phyloP scores from a whole-genome alignment of 2,329 filamentous ascomycete species.

The Colletotrichum camelliae region DNA sequence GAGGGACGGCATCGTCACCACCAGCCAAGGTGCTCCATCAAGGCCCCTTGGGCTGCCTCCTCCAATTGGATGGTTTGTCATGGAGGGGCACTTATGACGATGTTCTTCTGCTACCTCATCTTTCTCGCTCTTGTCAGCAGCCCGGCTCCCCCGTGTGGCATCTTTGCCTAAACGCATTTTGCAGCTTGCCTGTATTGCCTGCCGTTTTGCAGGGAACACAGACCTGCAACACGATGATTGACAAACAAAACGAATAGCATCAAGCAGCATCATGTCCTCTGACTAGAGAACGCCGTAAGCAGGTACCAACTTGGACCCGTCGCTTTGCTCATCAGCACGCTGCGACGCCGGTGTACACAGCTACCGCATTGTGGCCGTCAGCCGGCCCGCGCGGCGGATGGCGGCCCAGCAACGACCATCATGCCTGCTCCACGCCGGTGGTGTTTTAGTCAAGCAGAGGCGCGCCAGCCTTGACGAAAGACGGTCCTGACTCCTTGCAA shows the following conservation, averaged over 20 bases:
- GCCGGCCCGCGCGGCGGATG: slow-evolving; percentile 19
- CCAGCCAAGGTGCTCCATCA: slow-evolving; percentile 7
- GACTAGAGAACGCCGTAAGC: neutral
- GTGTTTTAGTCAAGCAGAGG: slow-evolving; percentile 21
- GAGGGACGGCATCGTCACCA: slow-evolving; percentile 13
- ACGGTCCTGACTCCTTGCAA: slow-evolving; percentile 7
- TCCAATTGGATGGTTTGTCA: slow-evolving; percentile 7
- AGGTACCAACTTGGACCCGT: neutral
- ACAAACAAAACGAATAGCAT: neutral
- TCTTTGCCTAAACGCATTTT: neutral
- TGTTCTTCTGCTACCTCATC: slow-evolving; percentile 4
- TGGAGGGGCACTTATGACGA: slow-evolving; percentile 22
- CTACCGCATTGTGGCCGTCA: slow-evolving; percentile 14
- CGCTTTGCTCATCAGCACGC: neutral
- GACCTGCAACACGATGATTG: neutral
- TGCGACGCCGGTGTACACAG: neutral
- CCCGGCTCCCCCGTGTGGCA: neutral
- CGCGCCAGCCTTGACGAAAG: slow-evolving; percentile 18
- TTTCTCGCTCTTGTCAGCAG: slow-evolving; percentile 6
- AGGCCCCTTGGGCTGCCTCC: neutral
- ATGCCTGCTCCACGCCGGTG: slow-evolving; percentile 17
- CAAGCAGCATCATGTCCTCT: neutral
- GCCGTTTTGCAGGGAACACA: neutral
- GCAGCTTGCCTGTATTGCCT: neutral
- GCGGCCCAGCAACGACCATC: slow-evolving; percentile 20